Conservation (phyloP, 257 asterid species). For the Haberlea rhodopensis region DNA sequence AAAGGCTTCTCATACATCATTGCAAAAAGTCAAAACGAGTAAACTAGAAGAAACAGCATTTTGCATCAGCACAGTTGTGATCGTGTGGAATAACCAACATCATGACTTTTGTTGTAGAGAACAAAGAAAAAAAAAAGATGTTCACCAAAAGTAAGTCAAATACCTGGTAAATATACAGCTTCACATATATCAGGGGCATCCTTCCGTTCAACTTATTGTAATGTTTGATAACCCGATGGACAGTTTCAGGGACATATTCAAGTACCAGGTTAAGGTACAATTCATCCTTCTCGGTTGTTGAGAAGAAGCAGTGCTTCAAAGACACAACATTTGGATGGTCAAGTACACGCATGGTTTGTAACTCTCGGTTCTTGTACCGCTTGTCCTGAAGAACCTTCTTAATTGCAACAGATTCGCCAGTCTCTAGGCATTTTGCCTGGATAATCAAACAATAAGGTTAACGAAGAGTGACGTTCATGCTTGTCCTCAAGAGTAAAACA, state of each 20-base stretch:
- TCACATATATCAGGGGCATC: conserved; percentile 58
- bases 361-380: conserved; percentile 58
- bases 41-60: neutral
- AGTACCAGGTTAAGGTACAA: conserved; percentile 57
- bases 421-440: conserved; percentile 64
- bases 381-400: conserved; percentile 69
- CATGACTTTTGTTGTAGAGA: neutral
- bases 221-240: conserved; percentile 58
- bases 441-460: conserved; percentile 24
- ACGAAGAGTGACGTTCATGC: conserved; percentile 20
- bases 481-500: conserved; percentile 15
- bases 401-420: conserved; percentile 64
- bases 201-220: conserved; percentile 53
- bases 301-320: conserved; percentile 64
- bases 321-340: conserved; percentile 68
- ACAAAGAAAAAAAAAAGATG: conserved; percentile 7
- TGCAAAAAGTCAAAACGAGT: conserved; percentile 19
- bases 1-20: neutral
- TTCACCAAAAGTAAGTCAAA: conserved; percentile 11
- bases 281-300: conserved; percentile 66
- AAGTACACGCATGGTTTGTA: conserved; percentile 64
- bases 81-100: neutral
- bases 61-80: conserved; percentile 1
- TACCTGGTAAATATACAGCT: conserved; percentile 64
- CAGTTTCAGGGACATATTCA: conserved; percentile 66